Evolutionary conservation across 805 yeast genomes (phyloP).

Genomic region (Yarrowia deformans): DNA sequence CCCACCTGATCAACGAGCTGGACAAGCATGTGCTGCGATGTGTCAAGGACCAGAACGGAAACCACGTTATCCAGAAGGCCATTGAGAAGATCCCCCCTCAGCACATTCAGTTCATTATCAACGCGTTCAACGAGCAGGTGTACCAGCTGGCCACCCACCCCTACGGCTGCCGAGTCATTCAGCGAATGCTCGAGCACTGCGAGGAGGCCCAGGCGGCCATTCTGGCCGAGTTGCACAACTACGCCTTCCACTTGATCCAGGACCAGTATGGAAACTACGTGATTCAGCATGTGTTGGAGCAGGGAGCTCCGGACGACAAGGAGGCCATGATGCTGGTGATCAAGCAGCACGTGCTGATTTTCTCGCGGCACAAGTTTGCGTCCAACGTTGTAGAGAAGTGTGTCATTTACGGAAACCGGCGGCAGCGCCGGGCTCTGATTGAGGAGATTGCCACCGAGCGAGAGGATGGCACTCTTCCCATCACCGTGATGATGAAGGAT

Average conservation of each 20-base stretch:
- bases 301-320: slow-evolving; percentile 68
- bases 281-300: slow-evolving; percentile 91
- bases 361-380: slow-evolving; percentile 96
- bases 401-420: slow-evolving; percentile 71
- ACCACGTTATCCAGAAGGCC: slow-evolving; percentile 95
- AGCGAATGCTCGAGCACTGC: slow-evolving; percentile 85
- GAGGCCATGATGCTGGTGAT: slow-evolving; percentile 71
- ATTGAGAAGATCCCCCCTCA: slow-evolving; percentile 84
- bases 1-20: slow-evolving; percentile 73
- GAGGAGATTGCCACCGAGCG: slow-evolving; percentile 58
- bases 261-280: slow-evolving; percentile 99
- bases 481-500: slow-evolving; percentile 94
- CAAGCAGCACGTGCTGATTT: slow-evolving; percentile 71
- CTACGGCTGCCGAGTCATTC: slow-evolving; percentile 97
- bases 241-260: slow-evolving; percentile 77
- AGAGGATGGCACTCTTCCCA: slow-evolving; percentile 54
- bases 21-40: slow-evolving; percentile 65
- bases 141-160: slow-evolving; percentile 93
- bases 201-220: slow-evolving; percentile 69
- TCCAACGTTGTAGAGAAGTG: slow-evolving; percentile 97
- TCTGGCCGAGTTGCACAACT: slow-evolving; percentile 73
- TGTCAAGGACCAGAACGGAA: slow-evolving; percentile 96
- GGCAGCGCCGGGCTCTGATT: slow-evolving; percentile 68
- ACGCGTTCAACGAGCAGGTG: slow-evolving; percentile 65
- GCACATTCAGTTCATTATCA: slow-evolving; percentile 72